Percentiles rank a stretch among this genome's conserved stretches.
These are phyloP conservation scores for Wallacemonas sp. DNA, from an alignment of 208 protist species.

Conservation along the genomic window DNA sequence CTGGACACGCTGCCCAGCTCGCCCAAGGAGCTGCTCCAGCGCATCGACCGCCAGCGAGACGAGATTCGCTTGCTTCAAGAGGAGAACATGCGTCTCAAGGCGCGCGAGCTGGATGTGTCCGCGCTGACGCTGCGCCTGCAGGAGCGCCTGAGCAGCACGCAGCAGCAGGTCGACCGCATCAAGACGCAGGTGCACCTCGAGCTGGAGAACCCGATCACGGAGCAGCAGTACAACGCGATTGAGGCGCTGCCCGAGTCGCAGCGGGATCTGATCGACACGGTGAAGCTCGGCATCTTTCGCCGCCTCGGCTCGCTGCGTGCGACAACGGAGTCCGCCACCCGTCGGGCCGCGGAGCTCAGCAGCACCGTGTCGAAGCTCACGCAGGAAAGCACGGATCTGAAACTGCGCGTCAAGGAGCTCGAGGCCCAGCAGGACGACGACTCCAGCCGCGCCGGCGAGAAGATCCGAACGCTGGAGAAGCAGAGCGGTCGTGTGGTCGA, in stretches of 20 bases:
- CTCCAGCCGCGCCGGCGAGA: constrained; percentile 30
- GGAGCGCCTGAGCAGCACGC: constrained; percentile 77
- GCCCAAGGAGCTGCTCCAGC: constrained; percentile 62
- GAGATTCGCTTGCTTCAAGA: constrained; percentile 64
- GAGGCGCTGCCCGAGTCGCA: constrained; percentile 63
- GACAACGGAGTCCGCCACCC: constrained; percentile 48
- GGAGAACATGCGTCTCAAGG: constrained; percentile 69
- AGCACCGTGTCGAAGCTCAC: constrained; percentile 39
- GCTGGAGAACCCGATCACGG: constrained; percentile 70
- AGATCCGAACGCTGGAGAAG: constrained; percentile 39
- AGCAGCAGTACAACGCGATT: constrained; percentile 76
- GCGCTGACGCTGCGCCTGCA: constrained; percentile 73
- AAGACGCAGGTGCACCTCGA: constrained; percentile 75
- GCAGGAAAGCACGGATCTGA: constrained; percentile 56
- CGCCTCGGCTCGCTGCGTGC: constrained; percentile 68
- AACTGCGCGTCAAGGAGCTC: constrained; percentile 53
- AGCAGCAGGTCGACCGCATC: constrained; percentile 83
- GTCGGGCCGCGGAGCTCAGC: constrained; percentile 64
- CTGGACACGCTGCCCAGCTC: constrained; percentile 57
- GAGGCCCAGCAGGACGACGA: constrained; percentile 44
- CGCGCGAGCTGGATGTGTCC: constrained; percentile 80
- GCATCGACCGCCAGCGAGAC: constrained; percentile 72
- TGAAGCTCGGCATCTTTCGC: constrained; percentile 85
- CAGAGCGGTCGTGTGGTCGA: constrained; percentile 53
- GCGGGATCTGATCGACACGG: constrained; percentile 77